A percentile compares a stretch with the other conserved stretches of the same genome.
Evolutionary conservation across 306 rosid genomes (phyloP).

Genomic region (Aeschynomene evenia): DNA sequence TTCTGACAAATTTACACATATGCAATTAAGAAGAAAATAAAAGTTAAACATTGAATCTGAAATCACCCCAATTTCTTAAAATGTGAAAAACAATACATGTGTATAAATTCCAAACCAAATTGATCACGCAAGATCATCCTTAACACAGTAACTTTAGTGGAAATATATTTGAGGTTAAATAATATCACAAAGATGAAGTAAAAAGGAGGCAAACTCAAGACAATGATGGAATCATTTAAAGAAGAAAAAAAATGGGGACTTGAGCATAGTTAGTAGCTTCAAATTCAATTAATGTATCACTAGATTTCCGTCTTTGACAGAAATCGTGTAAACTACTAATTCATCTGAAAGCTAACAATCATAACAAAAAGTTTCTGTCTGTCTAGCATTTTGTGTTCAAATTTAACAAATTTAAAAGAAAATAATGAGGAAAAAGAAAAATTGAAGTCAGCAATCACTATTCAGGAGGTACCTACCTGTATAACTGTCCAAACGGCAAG

Average conservation of each 20-base stretch:
- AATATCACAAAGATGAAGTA: background rate
- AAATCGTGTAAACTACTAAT: too few relatives aligned
- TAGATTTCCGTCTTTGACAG: too few relatives aligned
- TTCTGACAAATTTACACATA: constrained; percentile 4
- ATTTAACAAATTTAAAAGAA: background rate
- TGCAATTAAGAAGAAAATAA: background rate
- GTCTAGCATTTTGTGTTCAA: too few relatives aligned
- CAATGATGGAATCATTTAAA: background rate
- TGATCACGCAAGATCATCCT: background rate
- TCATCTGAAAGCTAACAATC: too few relatives aligned
- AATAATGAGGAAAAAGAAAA: too few relatives aligned
- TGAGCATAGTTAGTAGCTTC: background rate
- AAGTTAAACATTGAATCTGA: background rate
- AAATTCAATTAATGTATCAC: background rate
- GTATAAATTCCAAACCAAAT: background rate
- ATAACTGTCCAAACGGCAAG: constrained; percentile 79
- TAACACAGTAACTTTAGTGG: background rate
- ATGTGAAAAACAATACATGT: background rate
- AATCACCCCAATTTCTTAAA: constrained; percentile 13
- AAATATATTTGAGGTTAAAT: background rate
- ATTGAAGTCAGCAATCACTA: background rate
- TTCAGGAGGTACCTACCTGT: constrained; percentile 70
- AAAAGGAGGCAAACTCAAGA: background rate
- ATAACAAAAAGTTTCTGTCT: too few relatives aligned
- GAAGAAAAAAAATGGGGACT: too few relatives aligned